Conservation (phyloP, 768 basidiomycete species). For the Aureoboletus auriporus region DNA sequence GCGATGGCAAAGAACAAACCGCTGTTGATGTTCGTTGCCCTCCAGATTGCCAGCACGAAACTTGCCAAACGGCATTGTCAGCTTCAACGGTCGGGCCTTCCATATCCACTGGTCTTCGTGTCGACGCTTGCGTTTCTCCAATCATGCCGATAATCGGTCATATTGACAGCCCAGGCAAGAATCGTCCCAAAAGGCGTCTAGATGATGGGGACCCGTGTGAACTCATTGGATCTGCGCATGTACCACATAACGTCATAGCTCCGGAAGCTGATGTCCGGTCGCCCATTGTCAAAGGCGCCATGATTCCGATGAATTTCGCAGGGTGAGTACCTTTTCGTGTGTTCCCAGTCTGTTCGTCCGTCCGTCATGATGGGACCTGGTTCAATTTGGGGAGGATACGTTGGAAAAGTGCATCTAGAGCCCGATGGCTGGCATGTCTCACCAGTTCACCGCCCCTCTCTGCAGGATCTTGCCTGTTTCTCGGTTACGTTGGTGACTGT, state of each 20-base stretch:
- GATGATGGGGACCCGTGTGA: conserved; percentile 5
- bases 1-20: conserved; percentile 9
- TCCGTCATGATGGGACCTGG: conserved; percentile 10
- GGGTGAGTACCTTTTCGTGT: conserved; percentile 19
- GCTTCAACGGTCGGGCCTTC: not conserved
- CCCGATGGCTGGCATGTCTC: conserved; percentile 4
- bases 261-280: conserved; percentile 26
- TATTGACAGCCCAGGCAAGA: not conserved
- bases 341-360: not conserved
- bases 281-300: conserved; percentile 21
- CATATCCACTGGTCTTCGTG: conserved; percentile 3
- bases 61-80: conserved; percentile 1
- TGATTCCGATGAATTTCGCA: conserved; percentile 16
- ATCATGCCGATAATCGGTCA: conserved; percentile 10
- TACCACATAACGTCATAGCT: conserved; percentile 7
- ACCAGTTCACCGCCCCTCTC: conserved; percentile 5
- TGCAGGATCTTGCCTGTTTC: conserved; percentile 16
- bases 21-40: conserved; percentile 18
- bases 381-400: conserved; percentile 9
- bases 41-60: conserved; percentile 15
- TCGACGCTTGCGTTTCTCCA: conserved; percentile 27
- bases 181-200: not conserved
- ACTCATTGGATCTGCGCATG: conserved; percentile 11
- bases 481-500: conserved; percentile 10
- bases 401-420: conserved; percentile 9